Evolutionary conservation across 2,329 filamentous ascomycete species (phyloP).

Genomic region (Plectosphaerella cucumerina): DNA sequence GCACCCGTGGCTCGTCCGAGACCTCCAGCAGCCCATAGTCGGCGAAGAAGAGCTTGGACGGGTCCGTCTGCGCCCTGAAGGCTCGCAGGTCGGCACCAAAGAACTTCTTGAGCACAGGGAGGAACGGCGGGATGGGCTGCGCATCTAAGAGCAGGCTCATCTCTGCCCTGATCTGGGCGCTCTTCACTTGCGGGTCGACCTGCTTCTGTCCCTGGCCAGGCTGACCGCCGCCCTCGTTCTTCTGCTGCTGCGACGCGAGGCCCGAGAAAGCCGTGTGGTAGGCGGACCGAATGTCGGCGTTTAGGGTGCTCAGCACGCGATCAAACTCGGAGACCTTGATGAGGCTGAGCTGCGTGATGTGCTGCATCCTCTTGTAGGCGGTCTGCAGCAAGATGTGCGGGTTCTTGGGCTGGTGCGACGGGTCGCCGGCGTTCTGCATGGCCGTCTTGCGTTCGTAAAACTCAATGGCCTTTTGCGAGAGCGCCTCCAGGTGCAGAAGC

Average conservation of each 20-base stretch:
- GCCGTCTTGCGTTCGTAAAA: slow-evolving; percentile 41
- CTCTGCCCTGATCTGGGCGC: slow-evolving; percentile 45
- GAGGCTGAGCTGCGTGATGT: slow-evolving; percentile 43
- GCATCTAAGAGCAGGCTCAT: slow-evolving; percentile 46
- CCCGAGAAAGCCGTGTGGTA: slow-evolving; percentile 43
- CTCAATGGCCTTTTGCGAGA: slow-evolving; percentile 44
- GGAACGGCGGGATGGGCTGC: slow-evolving; percentile 41
- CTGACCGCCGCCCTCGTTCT: slow-evolving; percentile 25
- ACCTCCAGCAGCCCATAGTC: slow-evolving; percentile 68
- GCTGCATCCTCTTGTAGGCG: slow-evolving; percentile 51
- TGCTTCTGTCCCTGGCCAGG: slow-evolving; percentile 28
- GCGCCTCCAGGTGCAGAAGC: slow-evolving; percentile 50
- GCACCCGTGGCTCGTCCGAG: slow-evolving; percentile 49
- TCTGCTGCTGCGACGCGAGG: slow-evolving; percentile 37
- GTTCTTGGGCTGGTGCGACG: slow-evolving; percentile 29
- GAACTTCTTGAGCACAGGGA: slow-evolving; percentile 59
- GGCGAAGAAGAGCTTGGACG: slow-evolving; percentile 66
- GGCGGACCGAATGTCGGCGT: slow-evolving; percentile 43
- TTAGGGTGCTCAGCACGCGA: slow-evolving; percentile 49
- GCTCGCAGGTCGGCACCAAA: slow-evolving; percentile 56
- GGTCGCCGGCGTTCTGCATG: slow-evolving; percentile 36
- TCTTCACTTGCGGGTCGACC: slow-evolving; percentile 39
- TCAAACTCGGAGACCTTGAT: slow-evolving; percentile 61
- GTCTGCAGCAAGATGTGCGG: slow-evolving; percentile 51
- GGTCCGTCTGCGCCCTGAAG: slow-evolving; percentile 58